Evolutionary conservation across 345 rosid genomes (phyloP), one percentile per base, ranked within the genome.

Genomic region (Draba incana): DNA sequence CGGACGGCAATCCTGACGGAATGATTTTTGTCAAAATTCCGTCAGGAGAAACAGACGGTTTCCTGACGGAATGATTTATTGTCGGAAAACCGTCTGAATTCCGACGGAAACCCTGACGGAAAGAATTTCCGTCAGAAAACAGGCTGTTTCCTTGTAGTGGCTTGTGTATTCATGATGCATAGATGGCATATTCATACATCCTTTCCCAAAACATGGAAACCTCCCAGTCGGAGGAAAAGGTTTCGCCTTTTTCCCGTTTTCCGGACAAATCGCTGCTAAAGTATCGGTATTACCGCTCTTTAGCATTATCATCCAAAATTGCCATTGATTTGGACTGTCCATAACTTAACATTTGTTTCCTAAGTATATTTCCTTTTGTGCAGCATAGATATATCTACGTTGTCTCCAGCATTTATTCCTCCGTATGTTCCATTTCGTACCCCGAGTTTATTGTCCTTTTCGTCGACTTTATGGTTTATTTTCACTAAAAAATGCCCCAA

Each of bases 231-330:
- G 88, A 5, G 78, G 79, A 31, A 76, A 87, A 10, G 89, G 78
- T 44, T 77, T 82, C 1, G 83, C 72, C 64, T 63, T 79, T 16
- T 75, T 57, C 1, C 89, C 92, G 48, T 84, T 85, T 56, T 81
- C 77, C 1, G 89, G 92, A 66, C 88, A 85, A 51, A 75, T 70
- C 41, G 86, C 84, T 4, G 88, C 84, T 14, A 57, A 39, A 10
- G 89, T 83, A 61, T 81, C 89, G 59, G 81, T 83, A 39, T 84
- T 84, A 37, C 92, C 87, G 66, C 66, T 83, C 69, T 86, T 86
- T 44, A 86, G 83, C 88, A 84, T 86, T 74, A 81, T 65, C 90
- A 82, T 84, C 86, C 90, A 82, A 59, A 86, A 86, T 5, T 86
- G 86, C 88, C 88, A 84, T 49, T 87, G 89, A 62, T 75, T 81